Conservation (phyloP, 1,284 basidiomycete species). For the Cryptococcus sp. region DNA sequence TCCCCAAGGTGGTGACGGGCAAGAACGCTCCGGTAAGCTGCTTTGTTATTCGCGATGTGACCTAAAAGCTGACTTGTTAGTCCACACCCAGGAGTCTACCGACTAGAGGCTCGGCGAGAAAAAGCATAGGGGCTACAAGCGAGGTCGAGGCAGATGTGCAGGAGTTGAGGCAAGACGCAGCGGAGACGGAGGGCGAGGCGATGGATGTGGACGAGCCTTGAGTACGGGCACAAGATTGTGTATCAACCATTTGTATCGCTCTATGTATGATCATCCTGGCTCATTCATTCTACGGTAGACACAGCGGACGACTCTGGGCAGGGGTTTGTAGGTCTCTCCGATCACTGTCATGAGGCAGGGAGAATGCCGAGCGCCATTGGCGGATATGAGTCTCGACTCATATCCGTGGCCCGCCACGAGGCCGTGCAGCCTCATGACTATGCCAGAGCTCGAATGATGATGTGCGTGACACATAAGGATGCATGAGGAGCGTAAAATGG, state of each 20-base stretch:
- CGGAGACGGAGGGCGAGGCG: neutral
- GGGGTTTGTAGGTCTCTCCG: too few species aligned
- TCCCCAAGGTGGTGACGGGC: slow-evolving; percentile 12
- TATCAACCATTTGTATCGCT: neutral
- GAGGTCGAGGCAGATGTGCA: slow-evolving; percentile 1
- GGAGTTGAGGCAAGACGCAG: neutral
- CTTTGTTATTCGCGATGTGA: neutral
- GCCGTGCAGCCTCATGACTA: too few species aligned
- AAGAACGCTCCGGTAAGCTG: slow-evolving; percentile 28
- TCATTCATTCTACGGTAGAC: too few species aligned
- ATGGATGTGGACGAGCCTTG: slow-evolving; percentile 1
- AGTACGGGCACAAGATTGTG: neutral
- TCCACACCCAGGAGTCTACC: slow-evolving; percentile 28
- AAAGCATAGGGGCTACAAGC: slow-evolving; percentile 16
- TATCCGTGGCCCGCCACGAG: too few species aligned
- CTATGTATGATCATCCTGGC: neutral
- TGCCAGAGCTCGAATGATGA: too few species aligned
- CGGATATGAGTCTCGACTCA: too few species aligned
- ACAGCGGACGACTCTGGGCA: too few species aligned
- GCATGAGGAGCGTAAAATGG: too few species aligned
- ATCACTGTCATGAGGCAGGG: too few species aligned
- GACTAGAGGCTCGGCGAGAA: slow-evolving; percentile 25
- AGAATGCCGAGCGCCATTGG: too few species aligned
- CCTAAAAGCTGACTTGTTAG: slow-evolving; percentile 4
- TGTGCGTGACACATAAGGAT: too few species aligned